Evolutionary conservation across 2,329 filamentous ascomycete genomes (phyloP).

Genomic region (Arthrobotrys conoides): DNA sequence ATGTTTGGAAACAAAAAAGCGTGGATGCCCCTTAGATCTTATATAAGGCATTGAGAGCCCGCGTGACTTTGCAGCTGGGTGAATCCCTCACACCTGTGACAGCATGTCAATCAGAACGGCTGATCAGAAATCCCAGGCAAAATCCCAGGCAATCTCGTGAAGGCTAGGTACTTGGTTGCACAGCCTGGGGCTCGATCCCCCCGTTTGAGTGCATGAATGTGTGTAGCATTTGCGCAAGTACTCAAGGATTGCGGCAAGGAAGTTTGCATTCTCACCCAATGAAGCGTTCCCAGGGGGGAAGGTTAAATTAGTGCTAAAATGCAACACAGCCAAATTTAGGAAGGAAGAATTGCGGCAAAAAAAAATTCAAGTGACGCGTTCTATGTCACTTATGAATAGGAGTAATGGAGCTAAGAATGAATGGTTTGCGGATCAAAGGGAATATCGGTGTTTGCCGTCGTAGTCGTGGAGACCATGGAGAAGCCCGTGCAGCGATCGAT

Average conservation of each 20-base stretch:
- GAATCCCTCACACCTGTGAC: background rate
- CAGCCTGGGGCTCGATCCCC: constrained; percentile 20
- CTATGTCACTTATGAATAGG: constrained; percentile 7
- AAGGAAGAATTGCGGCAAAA: background rate
- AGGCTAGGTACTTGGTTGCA: constrained; percentile 33
- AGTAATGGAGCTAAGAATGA: constrained; percentile 22
- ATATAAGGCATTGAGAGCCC: constrained; percentile 18
- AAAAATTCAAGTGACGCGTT: constrained; percentile 33
- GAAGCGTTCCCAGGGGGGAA: constrained; percentile 22
- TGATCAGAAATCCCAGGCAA: constrained; percentile 29
- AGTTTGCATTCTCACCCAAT: constrained; percentile 20
- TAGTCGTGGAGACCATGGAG: constrained; percentile 7
- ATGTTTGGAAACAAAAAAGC: constrained; percentile 23
- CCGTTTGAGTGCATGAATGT: constrained; percentile 39
- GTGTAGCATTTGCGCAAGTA: constrained; percentile 10
- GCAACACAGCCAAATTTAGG: constrained; percentile 28
- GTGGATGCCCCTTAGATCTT: constrained; percentile 19
- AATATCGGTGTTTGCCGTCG: constrained; percentile 13
- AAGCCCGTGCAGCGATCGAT: constrained; percentile 12
- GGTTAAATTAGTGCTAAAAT: constrained; percentile 38
- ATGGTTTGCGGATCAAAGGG: constrained; percentile 7
- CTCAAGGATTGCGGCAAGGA: constrained; percentile 32
- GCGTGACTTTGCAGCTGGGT: constrained; percentile 16
- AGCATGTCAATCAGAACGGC: constrained; percentile 19
- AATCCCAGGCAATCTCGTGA: constrained; percentile 41